phyloP scores from a whole-genome alignment of 441 rosid genomes.

The Bocquillonia castaneifolia region DNA sequence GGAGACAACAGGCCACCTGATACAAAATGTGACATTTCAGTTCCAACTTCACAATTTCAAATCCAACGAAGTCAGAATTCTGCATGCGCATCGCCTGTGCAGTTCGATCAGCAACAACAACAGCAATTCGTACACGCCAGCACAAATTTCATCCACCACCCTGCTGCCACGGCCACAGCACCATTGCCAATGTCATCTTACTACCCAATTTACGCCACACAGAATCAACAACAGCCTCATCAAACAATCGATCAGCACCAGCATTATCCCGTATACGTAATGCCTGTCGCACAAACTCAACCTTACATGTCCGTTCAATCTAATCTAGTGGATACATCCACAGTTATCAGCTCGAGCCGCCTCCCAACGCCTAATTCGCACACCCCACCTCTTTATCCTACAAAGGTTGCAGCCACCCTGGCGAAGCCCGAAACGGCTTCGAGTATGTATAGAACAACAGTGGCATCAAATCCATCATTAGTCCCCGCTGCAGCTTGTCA shows the following conservation, averaged over 20 bases:
- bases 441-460: slow-evolving; percentile 40
- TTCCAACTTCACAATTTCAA: slow-evolving; percentile 35
- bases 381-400: slow-evolving; percentile 41
- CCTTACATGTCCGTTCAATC: slow-evolving; percentile 56
- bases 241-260: slow-evolving; percentile 71
- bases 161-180: slow-evolving; percentile 29
- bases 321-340: slow-evolving; percentile 40
- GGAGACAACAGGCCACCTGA: slow-evolving; percentile 38
- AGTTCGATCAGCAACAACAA: slow-evolving; percentile 54
- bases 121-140: slow-evolving; percentile 46
- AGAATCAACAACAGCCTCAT: slow-evolving; percentile 41
- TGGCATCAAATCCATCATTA: slow-evolving; percentile 41
- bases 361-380: slow-evolving; percentile 35
- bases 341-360: slow-evolving; percentile 36
- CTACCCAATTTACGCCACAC: slow-evolving; percentile 55
- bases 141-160: slow-evolving; percentile 50
- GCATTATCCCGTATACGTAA: slow-evolving; percentile 63
- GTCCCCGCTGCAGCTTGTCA: slow-evolving; percentile 48
- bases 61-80: slow-evolving; percentile 41
- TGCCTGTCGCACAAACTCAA: slow-evolving; percentile 47
- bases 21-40: slow-evolving; percentile 34
- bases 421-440: slow-evolving; percentile 38
- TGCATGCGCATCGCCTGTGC: slow-evolving; percentile 42
- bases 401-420: slow-evolving; percentile 40
- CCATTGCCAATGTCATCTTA: slow-evolving; percentile 55